phyloP scores from a whole-genome alignment of 169 alveolate genomes.

The Plasmodium berghei region DNA sequence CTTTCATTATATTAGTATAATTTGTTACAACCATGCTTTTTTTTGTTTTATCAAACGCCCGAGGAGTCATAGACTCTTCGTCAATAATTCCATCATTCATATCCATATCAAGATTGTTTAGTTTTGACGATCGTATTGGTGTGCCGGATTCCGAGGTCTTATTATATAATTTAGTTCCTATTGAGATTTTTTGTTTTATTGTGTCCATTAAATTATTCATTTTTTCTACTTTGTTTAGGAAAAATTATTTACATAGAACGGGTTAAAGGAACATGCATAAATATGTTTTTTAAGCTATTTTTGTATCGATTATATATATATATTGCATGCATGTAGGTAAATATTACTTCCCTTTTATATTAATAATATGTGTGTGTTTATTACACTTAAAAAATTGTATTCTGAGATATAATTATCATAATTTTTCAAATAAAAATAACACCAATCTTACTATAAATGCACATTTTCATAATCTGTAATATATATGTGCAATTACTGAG shows the following conservation, averaged over 20 bases:
- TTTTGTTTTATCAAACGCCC: conserved; percentile 75
- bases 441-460: no score
- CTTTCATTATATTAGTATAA: conserved; percentile 15
- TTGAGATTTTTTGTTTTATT: conserved; percentile 5
- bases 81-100: conserved; percentile 43
- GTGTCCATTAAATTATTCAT: conserved; percentile 5
- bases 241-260: no score
- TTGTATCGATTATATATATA: no score
- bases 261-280: no score
- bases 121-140: conserved; percentile 7
- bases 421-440: no score
- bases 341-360: no score
- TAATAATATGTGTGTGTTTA: no score
- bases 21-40: conserved; percentile 50
- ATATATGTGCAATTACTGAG: no score
- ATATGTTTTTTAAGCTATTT: no score
- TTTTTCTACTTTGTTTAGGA: not conserved
- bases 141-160: not conserved
- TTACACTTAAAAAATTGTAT: not conserved
- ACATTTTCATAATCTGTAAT: no score
- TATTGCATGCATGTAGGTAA: no score
- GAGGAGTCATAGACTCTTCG: conserved; percentile 66
- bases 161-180: conserved; percentile 6
- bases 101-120: conserved; percentile 18
- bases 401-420: no score